phyloP scores from a whole-genome alignment of 2,329 filamentous ascomycete genomes.

The Colletotrichum sidae region DNA sequence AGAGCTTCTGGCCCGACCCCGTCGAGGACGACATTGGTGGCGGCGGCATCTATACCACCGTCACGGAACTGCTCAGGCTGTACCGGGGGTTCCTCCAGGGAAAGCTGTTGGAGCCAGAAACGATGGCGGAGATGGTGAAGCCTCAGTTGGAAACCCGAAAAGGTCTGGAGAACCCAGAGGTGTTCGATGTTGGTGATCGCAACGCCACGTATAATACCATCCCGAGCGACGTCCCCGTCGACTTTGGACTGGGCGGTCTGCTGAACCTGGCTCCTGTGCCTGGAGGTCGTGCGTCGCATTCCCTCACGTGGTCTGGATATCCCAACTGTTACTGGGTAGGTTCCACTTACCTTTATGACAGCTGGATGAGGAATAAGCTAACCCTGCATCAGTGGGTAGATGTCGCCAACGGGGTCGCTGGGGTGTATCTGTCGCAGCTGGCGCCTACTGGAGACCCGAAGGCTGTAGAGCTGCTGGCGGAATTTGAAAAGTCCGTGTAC shows the following conservation, averaged over 20 bases:
- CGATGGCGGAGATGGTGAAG: not conserved
- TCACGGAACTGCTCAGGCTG: constrained; percentile 1
- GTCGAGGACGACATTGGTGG: constrained; percentile 4
- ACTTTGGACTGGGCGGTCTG: not conserved
- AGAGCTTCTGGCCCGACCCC: not conserved
- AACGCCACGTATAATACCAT: not conserved
- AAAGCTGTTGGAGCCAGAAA: not conserved
- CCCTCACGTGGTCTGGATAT: not conserved
- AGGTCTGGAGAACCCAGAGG: not conserved
- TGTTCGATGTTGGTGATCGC: not conserved
- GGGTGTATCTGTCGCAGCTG: constrained; percentile 16
- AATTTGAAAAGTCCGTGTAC: constrained; percentile 1
- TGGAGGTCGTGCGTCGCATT: not conserved
- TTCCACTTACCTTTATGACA: not conserved
- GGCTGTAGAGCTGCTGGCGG: not conserved
- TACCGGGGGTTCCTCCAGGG: constrained; percentile 1
- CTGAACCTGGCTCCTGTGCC: not conserved
- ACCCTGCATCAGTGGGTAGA: constrained; percentile 3
- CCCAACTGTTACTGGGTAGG: not conserved
- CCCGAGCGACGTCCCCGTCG: not conserved
- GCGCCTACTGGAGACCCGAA: constrained; percentile 1
- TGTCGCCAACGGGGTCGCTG: constrained; percentile 1
- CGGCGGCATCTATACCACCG: constrained; percentile 5
- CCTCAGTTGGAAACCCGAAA: constrained; percentile 1
- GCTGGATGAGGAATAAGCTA: not conserved